phyloP scores from a whole-genome alignment of 257 asterid species.

The Petunia secreta region DNA sequence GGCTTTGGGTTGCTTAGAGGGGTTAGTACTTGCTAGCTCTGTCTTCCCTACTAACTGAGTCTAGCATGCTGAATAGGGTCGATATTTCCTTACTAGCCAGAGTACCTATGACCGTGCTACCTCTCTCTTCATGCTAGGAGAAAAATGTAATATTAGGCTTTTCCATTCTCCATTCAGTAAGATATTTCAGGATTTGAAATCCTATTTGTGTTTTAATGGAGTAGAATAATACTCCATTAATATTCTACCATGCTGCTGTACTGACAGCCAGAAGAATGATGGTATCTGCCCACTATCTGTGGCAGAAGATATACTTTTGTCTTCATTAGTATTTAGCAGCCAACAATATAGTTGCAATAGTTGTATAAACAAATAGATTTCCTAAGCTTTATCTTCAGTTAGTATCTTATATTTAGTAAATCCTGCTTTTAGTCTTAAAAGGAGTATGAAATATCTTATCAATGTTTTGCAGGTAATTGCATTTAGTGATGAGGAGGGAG shows the following conservation, averaged over 20 bases:
- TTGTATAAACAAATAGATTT: background rate
- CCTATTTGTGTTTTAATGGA: background rate
- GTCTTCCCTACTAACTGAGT: background rate
- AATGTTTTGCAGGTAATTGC: conserved; percentile 69
- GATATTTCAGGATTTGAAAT: background rate
- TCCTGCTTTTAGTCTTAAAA: background rate
- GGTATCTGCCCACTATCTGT: background rate
- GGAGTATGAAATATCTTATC: background rate
- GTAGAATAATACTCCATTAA: background rate
- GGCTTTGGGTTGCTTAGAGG: too few relatives aligned
- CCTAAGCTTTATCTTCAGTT: background rate
- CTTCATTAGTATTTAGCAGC: background rate
- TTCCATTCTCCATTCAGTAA: background rate
- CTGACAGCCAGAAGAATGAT: background rate
- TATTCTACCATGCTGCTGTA: background rate
- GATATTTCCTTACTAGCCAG: background rate
- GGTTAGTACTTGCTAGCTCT: conserved; percentile 14
- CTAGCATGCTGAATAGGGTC: background rate
- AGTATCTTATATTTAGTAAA: background rate
- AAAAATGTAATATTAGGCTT: background rate
- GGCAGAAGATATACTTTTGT: background rate
- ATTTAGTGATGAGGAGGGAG: conserved; percentile 99
- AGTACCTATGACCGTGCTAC: background rate
- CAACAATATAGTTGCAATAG: background rate
- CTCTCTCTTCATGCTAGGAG: conserved; percentile 2